These are phyloP conservation scores for Cyathus striatus DNA, from an alignment of 768 basidiomycete species.

Conservation along the genomic window DNA sequence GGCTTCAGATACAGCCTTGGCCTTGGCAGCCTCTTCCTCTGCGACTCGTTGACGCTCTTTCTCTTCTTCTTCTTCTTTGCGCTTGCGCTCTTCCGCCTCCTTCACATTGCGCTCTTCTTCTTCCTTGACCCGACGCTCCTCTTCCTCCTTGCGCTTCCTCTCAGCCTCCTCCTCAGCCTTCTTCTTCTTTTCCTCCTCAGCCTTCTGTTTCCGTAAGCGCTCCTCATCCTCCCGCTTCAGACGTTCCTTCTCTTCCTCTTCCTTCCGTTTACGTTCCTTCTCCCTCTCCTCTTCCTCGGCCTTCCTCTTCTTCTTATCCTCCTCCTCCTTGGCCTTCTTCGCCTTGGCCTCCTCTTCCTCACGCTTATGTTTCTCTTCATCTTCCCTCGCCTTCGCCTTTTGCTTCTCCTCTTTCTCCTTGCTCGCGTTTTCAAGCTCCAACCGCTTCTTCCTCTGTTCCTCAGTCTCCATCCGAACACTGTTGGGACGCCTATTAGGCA, in stretches of 20 bases:
- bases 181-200: slow-evolving; percentile 34
- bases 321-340: slow-evolving; percentile 25
- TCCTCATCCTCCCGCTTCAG: slow-evolving; percentile 52
- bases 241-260: slow-evolving; percentile 26
- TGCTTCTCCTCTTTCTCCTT: slow-evolving; percentile 40
- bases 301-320: slow-evolving; percentile 12
- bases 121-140: slow-evolving; percentile 14
- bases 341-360: slow-evolving; percentile 37
- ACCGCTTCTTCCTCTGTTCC: slow-evolving; percentile 37
- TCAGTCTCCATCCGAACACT: slow-evolving; percentile 63
- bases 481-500: slow-evolving; percentile 27
- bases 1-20: slow-evolving; percentile 22
- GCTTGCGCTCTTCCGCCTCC: slow-evolving; percentile 34
- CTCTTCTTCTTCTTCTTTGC: slow-evolving; percentile 35
- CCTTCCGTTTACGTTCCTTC: slow-evolving; percentile 17
- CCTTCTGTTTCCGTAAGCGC: slow-evolving; percentile 34
- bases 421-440: no score
- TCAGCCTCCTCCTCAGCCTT: slow-evolving; percentile 23
- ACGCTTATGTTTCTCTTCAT: slow-evolving; percentile 36
- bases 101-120: slow-evolving; percentile 10
- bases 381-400: slow-evolving; percentile 32
- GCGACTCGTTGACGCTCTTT: slow-evolving; percentile 22
- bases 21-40: slow-evolving; percentile 25
- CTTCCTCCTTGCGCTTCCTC: slow-evolving; percentile 49
- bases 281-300: slow-evolving; percentile 24